These are phyloP conservation scores for Aspergillus puulaauensis DNA, from an alignment of 2,329 filamentous ascomycete genomes.

Conservation along the genomic window DNA sequence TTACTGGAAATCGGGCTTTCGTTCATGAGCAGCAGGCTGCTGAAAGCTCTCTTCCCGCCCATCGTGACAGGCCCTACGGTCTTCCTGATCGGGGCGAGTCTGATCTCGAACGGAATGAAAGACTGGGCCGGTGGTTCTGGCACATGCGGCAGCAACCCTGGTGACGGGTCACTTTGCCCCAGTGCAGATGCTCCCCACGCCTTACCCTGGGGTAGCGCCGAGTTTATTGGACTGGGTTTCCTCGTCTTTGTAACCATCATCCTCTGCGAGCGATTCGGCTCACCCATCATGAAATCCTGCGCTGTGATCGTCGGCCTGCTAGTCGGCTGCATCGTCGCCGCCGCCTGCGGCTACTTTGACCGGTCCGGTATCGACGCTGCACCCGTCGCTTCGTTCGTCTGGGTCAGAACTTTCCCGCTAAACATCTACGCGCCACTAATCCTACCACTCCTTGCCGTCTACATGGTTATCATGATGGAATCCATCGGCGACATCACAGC, in stretches of 20 bases:
- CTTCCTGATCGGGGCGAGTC: slow-evolving; percentile 64
- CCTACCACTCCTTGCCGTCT: slow-evolving; percentile 57
- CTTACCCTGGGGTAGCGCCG: slow-evolving; percentile 61
- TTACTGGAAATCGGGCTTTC: slow-evolving; percentile 63
- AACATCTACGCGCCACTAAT: slow-evolving; percentile 66
- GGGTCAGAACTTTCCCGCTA: slow-evolving; percentile 68
- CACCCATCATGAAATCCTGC: slow-evolving; percentile 69
- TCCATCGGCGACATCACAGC: slow-evolving; percentile 68
- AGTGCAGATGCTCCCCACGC: slow-evolving; percentile 59
- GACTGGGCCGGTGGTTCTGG: slow-evolving; percentile 69
- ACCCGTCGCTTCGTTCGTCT: slow-evolving; percentile 66
- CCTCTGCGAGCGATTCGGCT: slow-evolving; percentile 67
- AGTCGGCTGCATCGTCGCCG: slow-evolving; percentile 67
- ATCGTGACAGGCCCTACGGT: slow-evolving; percentile 68
- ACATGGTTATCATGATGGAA: slow-evolving; percentile 67
- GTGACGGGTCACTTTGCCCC: slow-evolving; percentile 59
- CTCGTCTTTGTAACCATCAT: slow-evolving; percentile 68
- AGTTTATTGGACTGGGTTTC: slow-evolving; percentile 68
- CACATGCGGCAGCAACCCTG: slow-evolving; percentile 39
- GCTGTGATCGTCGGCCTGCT: slow-evolving; percentile 65
- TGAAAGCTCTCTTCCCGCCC: slow-evolving; percentile 66
- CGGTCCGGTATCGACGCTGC: slow-evolving; percentile 58
- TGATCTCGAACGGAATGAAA: slow-evolving; percentile 63
- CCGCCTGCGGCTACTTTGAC: slow-evolving; percentile 65
- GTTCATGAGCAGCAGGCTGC: slow-evolving; percentile 60